A percentile compares a stretch with the other conserved stretches of the same genome.
phyloP scores from a whole-genome alignment of 495 filamentous ascomycete species.

The Thermothielavioides terrestris region DNA sequence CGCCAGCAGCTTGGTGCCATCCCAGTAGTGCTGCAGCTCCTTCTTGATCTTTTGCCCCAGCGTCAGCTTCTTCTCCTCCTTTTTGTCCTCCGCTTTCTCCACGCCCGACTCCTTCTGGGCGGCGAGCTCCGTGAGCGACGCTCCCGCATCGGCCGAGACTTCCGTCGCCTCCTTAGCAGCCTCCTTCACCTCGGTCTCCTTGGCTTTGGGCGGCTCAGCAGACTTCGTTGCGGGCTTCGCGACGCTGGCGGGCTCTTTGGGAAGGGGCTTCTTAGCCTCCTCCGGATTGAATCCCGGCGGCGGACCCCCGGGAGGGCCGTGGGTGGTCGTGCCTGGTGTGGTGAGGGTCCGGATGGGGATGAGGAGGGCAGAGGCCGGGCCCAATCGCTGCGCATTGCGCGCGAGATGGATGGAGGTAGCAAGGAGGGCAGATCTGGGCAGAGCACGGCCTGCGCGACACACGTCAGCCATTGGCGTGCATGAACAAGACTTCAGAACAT shows the following conservation, averaged over 20 bases:
- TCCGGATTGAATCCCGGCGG: conserved; percentile 92
- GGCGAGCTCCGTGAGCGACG: conserved; percentile 26
- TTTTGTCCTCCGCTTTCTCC: conserved; percentile 42
- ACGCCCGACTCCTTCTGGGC: conserved; percentile 26
- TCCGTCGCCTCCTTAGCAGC: conserved; percentile 24
- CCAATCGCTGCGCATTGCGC: conserved; percentile 47
- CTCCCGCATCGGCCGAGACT: conserved; percentile 18
- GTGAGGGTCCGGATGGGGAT: conserved; percentile 56
- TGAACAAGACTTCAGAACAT: conserved; percentile 8
- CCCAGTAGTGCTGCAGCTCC: conserved; percentile 92
- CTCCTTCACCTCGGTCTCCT: conserved; percentile 24
- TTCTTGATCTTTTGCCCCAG: conserved; percentile 87
- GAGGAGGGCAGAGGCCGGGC: conserved; percentile 56
- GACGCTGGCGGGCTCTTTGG: conserved; percentile 36
- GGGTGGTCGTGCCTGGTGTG: conserved; percentile 57
- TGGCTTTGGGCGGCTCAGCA: conserved; percentile 24
- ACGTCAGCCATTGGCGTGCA: conserved; percentile 4
- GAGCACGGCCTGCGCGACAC: conserved; percentile 26
- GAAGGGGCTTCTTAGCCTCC: conserved; percentile 79
- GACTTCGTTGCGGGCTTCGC: conserved; percentile 31
- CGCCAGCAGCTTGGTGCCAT: conserved; percentile 95
- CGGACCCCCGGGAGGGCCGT: conserved; percentile 51
- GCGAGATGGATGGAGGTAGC: conserved; percentile 46
- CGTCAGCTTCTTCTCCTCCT: conserved; percentile 73
- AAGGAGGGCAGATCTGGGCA: conserved; percentile 31